Evolutionary conservation across 352 stramenopile species (phyloP), one percentile per base, ranked within the genome.

Genomic region (Phytophthora palmivora): DNA sequence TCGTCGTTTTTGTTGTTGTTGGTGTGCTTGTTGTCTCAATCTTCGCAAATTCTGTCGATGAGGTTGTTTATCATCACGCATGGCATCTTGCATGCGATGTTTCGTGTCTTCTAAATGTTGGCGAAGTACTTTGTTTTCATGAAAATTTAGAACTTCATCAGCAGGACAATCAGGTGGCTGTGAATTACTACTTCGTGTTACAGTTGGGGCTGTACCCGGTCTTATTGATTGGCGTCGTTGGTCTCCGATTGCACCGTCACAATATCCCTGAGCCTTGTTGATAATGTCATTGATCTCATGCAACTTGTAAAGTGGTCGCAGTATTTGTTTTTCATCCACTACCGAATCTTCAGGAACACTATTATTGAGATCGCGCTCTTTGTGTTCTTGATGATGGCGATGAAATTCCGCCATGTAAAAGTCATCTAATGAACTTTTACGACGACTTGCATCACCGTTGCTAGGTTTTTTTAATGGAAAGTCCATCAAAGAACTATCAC

Each of bases 251-350:
- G 42, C 16, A 2, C 64, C 58, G 28, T 59, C 67, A 34, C 72
- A 83, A 18, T 63, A 67, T n/a, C 51, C 55, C 15, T 86, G 74
- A 0, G 70, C 79, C 41, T 70, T 83, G 15, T 72, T 50, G 15
- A 91, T 81, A 37, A 92, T 90, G 0, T 74, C 53, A 24, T 92
- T 92, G 64, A 92, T 92, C 21, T 54, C 58, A 0, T 69, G 65
- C n/a, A 92, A 52, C 43, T 90, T 92, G 9, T 70, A 52, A n/a
- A 86, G 58, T 5, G 80, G 64, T 32, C 14, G 36, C 15, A 65
- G 39, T 14, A 30, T 21, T 37, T 38, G 49, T 36, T 62, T 66
- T 4, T 58, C 53, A 19, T 45, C 22, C 4, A 51, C 37, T 38
- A 33, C 11, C 16, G 12, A n/a, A 16, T 47, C 37, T 5, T 65